Evolutionary conservation across 164 flowering plant species (phyloP), one percentile per base, ranked within the genome.

Genomic region (Stephania japonica): DNA sequence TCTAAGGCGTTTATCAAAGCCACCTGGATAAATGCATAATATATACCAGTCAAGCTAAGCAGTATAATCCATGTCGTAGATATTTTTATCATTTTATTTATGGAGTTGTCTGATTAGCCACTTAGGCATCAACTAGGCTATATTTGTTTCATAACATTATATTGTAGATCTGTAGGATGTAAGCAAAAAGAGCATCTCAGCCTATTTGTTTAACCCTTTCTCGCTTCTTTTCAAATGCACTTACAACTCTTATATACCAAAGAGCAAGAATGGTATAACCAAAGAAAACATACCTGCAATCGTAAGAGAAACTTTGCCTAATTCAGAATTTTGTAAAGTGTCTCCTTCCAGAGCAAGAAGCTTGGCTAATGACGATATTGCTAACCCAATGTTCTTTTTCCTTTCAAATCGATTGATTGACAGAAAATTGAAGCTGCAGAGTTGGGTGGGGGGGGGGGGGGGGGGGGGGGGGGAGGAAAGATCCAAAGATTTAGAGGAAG

Each of bases 341-440:
- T 77, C 80, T 69, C 69, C 78, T 73, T 84, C 80, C 70, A 76
- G 81, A 41, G 78, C 75, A 71, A 47, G 78, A 70, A 94, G 93
- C 84, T 72, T 83, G 0, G 96, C 85, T 80, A 92, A 89, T 47
- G 98, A 92, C 26, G 91, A 86, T 76, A 94, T 85, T 69, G 99
- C 99, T 75, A 94, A 85, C 32, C 81, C 90, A 65, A 94, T 88
- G 70, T 94, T 91, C 86, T 94, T 94, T 79, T 94, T 94, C 82
- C 97, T 89, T 79, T 94, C 99, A 79, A 88, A 94, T 25, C 96
- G 94, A 69, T 92, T 92, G 81, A 94, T 84, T 12, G 98, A 92
- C 53, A 92, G 89, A 78, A 94, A 90, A 77, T 88, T 91, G 82
- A 86, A 76, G 84, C 97, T 91, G 59, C 25, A 76, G 19, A 71